Evolutionary conservation across 2,329 filamentous ascomycete species (phyloP), one percentile per base, ranked within the genome.

Genomic region (Gaeumannomyces sp.): DNA sequence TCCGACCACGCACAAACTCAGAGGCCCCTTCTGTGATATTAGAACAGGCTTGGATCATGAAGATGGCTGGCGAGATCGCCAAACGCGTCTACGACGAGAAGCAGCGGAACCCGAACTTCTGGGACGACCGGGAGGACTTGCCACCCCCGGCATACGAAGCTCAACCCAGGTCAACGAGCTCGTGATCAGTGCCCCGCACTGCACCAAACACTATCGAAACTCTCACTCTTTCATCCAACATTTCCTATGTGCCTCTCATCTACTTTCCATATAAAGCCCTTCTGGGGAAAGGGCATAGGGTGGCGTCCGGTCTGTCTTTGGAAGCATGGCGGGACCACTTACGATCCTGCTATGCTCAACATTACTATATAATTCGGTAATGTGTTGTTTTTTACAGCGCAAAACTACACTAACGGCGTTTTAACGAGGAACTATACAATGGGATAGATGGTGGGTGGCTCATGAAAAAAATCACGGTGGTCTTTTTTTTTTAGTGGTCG

Each of bases 21-120:
- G 83, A 85, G 38, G 80, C 78, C 6, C 81, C 83, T 16, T 84
- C 84, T 0, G 81, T 83, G 33, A 91, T 92, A 61, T 79, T 92
- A 31, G 90, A 93, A 73, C 89, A 92, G 75, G 91, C 91, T 3
- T 95, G 91, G 90, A 90, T 95, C 77, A 87, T 89, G 79, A 95
- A 97, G 80, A 95, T 99, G 86, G 93, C 94, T 6, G 89, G 89
- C 68, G 95, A 98, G 76, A 94, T 98, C 71, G 92, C 93, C 50
- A 83, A 88, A 62, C 89, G 92, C 65, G 92, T 96, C 69, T 91
- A 94, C 69, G 91, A 97, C 70, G 91, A 97, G 77, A 95, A 97
- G 77, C 80, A 82, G 64, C 79, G 81, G 50, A 80, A 83, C 64
- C 77, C 79, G 31, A 76, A 75, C 6, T 78, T 82, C 63, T 85